A percentile compares a stretch with the other conserved stretches of the same genome.
Conservation (phyloP, 2,329 filamentous ascomycete genomes). For the Westerdykella aurantiaca region DNA sequence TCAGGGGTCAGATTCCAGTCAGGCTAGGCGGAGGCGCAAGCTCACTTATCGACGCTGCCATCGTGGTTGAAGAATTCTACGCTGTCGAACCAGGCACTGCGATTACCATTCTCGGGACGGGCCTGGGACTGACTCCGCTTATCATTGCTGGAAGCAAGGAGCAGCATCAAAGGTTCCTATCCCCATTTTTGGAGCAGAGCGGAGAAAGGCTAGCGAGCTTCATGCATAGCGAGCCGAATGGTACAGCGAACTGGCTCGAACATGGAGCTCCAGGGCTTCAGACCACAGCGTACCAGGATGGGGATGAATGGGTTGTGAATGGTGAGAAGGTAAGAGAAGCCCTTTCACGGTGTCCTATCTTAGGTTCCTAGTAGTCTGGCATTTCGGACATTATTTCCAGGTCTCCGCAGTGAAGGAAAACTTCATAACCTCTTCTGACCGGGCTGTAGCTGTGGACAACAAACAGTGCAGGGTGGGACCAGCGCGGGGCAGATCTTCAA, state of each 20-base stretch:
- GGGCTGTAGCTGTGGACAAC: constrained; percentile 47
- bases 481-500: constrained; percentile 47
- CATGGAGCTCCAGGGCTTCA: constrained; percentile 45
- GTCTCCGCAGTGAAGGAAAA: neutral
- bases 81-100: constrained; percentile 46
- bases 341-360: neutral
- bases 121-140: constrained; percentile 49
- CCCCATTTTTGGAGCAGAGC: constrained; percentile 43
- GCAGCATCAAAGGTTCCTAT: constrained; percentile 42
- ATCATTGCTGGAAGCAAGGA: constrained; percentile 42
- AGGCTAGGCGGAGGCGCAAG: constrained; percentile 44
- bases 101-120: constrained; percentile 49
- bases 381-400: neutral
- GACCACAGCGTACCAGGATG: constrained; percentile 47
- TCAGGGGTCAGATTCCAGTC: constrained; percentile 46
- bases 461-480: constrained; percentile 51
- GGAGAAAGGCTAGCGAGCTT: constrained; percentile 48
- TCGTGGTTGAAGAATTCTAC: constrained; percentile 51
- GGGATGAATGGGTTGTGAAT: constrained; percentile 48
- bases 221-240: constrained; percentile 49
- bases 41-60: constrained; percentile 44
- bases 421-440: constrained; percentile 2
- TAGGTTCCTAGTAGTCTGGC: neutral
- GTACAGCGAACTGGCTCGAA: constrained; percentile 50
- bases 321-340: constrained; percentile 45